Evolutionary conservation across 108 stramenopile species (phyloP).

Genomic region (Mediolabrus comicus): DNA sequence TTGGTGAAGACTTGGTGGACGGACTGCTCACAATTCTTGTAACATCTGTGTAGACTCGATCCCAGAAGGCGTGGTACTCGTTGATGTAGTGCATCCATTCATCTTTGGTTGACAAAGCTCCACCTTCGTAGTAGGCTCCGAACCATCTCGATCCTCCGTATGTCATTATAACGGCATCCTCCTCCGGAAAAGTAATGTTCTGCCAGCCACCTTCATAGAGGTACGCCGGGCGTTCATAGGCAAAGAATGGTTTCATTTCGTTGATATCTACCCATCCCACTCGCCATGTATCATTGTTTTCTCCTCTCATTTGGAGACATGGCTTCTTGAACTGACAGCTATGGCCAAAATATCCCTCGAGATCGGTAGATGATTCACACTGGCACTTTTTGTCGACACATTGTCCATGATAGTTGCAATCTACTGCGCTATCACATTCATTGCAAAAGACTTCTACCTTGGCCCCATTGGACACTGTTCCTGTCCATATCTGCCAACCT

Average conservation of each 20-base stretch:
- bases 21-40: slow-evolving; percentile 25
- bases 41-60: slow-evolving; percentile 3
- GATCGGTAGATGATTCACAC: not conserved
- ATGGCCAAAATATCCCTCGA: slow-evolving; percentile 11
- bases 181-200: not conserved
- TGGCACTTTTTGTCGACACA: slow-evolving; percentile 1
- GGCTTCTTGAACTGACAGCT: slow-evolving; percentile 23
- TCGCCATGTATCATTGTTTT: not conserved
- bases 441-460: not conserved
- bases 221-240: slow-evolving; percentile 17
- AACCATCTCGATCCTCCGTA: slow-evolving; percentile 26
- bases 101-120: not conserved
- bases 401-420: slow-evolving; percentile 10
- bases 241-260: not conserved
- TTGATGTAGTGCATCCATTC: not conserved
- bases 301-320: slow-evolving; percentile 18
- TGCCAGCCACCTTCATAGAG: slow-evolving; percentile 5
- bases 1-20: slow-evolving; percentile 3
- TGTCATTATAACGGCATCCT: not conserved
- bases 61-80: slow-evolving; percentile 35
- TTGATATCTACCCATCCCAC: not conserved
- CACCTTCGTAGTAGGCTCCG: not conserved
- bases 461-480: not conserved
- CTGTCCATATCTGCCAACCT: slow-evolving; percentile 32
- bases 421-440: not conserved